phyloP scores from a whole-genome alignment of 192 early-diverging fungal genomes.

The Coemansia sp. region DNA sequence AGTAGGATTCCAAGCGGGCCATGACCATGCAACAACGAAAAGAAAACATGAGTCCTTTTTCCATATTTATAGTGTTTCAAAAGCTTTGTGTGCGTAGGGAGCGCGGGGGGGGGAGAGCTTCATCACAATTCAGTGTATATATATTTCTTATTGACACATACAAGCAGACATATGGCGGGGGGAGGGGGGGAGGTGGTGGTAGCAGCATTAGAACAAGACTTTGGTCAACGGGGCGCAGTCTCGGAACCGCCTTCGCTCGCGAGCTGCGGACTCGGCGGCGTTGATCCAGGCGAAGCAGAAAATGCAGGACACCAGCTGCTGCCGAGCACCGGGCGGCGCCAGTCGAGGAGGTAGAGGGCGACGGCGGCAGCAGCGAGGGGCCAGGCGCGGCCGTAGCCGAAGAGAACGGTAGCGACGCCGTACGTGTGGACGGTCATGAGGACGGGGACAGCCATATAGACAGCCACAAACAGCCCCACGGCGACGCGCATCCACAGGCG shows the following conservation, averaged over 20 bases:
- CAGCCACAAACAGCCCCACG: slow-evolving; percentile 18
- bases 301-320: not conserved
- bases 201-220: no score
- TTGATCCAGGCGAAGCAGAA: not conserved
- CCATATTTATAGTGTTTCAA: no score
- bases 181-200: no score
- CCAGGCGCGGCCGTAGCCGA: slow-evolving; percentile 46
- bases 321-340: slow-evolving; percentile 15
- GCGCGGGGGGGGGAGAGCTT: no score
- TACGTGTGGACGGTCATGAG: slow-evolving; percentile 47
- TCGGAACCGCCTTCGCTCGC: not conserved
- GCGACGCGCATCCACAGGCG: slow-evolving; percentile 17
- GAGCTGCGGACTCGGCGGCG: not conserved
- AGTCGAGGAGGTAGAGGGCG: slow-evolving; percentile 45
- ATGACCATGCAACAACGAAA: no score
- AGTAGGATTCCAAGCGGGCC: no score
- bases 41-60: no score
- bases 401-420: slow-evolving; percentile 28
- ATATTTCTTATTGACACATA: no score
- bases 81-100: no score
- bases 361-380: slow-evolving; percentile 21
- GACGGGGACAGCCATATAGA: slow-evolving; percentile 30
- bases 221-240: not conserved
- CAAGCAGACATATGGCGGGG: no score
- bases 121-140: no score